Conservation (phyloP, 2,329 filamentous ascomycete species). For the Aphanoascus verrucosus region DNA sequence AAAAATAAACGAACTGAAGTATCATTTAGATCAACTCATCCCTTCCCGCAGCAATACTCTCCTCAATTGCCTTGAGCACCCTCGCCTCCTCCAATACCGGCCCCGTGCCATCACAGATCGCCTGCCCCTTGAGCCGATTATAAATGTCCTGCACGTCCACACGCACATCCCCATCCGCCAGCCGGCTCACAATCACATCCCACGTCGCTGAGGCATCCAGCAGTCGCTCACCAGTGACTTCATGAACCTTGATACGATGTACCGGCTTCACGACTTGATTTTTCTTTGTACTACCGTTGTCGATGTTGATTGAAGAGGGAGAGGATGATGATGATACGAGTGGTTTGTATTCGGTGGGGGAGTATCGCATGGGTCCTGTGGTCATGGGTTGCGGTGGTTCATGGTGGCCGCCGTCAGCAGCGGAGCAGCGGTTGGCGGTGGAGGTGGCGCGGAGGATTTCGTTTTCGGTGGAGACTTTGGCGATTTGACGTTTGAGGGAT, state of each 20-base stretch:
- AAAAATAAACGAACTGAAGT: neutral
- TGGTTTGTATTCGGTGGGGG: constrained; percentile 59
- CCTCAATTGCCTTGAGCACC: constrained; percentile 63
- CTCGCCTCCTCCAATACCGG: constrained; percentile 75
- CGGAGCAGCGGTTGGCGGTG: constrained; percentile 30
- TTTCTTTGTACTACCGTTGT: constrained; percentile 12
- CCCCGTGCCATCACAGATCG: constrained; percentile 75
- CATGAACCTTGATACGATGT: constrained; percentile 57
- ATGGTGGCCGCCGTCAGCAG: constrained; percentile 8
- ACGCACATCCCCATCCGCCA: constrained; percentile 62
- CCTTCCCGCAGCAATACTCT: constrained; percentile 63
- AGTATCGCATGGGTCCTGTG: constrained; percentile 60
- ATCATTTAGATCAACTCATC: constrained; percentile 56
- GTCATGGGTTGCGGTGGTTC: constrained; percentile 34
- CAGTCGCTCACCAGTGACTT: constrained; percentile 55
- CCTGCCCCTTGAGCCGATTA: constrained; percentile 61
- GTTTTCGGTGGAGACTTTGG: constrained; percentile 79
- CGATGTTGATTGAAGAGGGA: too few species aligned
- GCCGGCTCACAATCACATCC: constrained; percentile 77
- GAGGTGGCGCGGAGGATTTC: constrained; percentile 80
- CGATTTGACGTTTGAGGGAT: constrained; percentile 69
- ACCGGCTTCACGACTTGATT: constrained; percentile 41
- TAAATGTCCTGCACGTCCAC: constrained; percentile 75
- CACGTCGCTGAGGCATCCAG: constrained; percentile 70
- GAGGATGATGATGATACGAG: neutral